phyloP scores from a whole-genome alignment of 345 rosid genomes.

The Melaleuca quinquenervia region DNA sequence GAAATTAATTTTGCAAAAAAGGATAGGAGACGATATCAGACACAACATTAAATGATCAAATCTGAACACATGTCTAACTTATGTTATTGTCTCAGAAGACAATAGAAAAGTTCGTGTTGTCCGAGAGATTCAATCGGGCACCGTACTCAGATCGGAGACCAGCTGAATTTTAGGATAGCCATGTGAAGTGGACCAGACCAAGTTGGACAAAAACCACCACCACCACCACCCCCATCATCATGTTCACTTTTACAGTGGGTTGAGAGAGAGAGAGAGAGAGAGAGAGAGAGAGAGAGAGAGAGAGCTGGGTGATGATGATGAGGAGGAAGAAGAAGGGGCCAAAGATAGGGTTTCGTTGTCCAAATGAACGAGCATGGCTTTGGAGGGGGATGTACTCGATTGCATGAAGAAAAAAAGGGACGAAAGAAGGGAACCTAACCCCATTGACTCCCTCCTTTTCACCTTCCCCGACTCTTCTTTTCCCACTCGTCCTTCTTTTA shows the following conservation, averaged over 20 bases:
- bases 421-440: constrained; percentile 18
- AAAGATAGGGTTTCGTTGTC: constrained; percentile 11
- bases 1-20: background rate
- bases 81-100: background rate
- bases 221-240: constrained; percentile 2
- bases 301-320: constrained; percentile 2
- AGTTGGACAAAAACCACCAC: constrained; percentile 13
- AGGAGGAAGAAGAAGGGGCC: constrained; percentile 13
- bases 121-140: background rate
- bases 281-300: background rate
- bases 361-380: constrained; percentile 8
- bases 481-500: background rate
- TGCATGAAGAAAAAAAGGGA: constrained; percentile 14
- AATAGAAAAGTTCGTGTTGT: background rate
- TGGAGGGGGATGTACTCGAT: constrained; percentile 21
- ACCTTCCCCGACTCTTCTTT: background rate
- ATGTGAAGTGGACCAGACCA: constrained; percentile 15
- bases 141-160: background rate
- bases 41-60: background rate
- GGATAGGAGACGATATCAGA: background rate
- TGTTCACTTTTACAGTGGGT: background rate
- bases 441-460: constrained; percentile 17
- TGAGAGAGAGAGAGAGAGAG: background rate
- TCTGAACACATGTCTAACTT: background rate
- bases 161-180: background rate